Evolutionary conservation across 306 rosid species (phyloP).

Genomic region (Cucurbita ficifolia): DNA sequence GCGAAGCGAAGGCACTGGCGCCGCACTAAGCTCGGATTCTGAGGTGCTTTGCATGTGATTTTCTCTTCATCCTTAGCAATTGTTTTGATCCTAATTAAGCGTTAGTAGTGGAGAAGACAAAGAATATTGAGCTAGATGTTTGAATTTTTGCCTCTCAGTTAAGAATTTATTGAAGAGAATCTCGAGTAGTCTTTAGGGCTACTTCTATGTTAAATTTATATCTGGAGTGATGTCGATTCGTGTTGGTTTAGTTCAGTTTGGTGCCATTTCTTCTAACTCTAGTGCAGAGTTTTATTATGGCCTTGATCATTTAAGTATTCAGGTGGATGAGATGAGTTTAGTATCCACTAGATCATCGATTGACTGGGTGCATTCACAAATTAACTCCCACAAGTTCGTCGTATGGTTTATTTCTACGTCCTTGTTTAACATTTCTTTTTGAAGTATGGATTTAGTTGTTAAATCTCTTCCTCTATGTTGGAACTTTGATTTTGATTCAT

Average conservation of each 20-base stretch:
- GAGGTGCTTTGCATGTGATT: conserved; percentile 7
- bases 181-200: neutral
- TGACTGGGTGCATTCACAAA: neutral
- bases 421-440: too few relatives aligned
- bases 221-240: neutral
- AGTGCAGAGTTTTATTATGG: neutral
- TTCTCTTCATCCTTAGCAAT: neutral
- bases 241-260: neutral
- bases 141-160: neutral
- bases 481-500: neutral
- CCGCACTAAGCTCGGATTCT: conserved; percentile 46
- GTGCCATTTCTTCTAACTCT: neutral
- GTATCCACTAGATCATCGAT: neutral
- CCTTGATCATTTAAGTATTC: neutral
- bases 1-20: conserved; percentile 57
- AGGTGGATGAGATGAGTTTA: neutral
- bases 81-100: neutral
- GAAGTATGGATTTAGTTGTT: too few relatives aligned
- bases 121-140: neutral
- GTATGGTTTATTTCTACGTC: neutral
- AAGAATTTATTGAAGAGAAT: neutral
- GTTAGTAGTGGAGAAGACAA: neutral
- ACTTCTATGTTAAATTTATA: neutral
- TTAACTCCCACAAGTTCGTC: too few relatives aligned
- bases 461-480: neutral